phyloP scores from a whole-genome alignment of 2,329 filamentous ascomycete genomes.

The Ceratocystis papillata region DNA sequence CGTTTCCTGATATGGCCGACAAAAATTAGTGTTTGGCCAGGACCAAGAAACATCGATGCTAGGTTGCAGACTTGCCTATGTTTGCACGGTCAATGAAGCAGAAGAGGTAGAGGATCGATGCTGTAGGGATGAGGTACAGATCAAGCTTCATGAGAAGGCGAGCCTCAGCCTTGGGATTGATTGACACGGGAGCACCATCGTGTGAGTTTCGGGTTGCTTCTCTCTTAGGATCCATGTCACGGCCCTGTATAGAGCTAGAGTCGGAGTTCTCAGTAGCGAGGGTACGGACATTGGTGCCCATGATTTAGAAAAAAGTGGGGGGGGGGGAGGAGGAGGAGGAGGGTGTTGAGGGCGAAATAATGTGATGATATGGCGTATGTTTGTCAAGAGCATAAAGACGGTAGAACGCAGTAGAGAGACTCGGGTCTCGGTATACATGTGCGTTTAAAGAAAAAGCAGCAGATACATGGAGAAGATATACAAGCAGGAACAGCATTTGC shows the following conservation, averaged over 20 bases:
- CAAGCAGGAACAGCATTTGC: not conserved
- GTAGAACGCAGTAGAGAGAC: too few relatives aligned
- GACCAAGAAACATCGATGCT: too few relatives aligned
- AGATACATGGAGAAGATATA: not conserved
- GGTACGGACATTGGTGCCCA: too few relatives aligned
- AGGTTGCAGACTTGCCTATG: slow-evolving; percentile 42
- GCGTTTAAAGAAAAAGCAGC: not conserved
- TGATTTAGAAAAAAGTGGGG: too few relatives aligned
- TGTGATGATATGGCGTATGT: too few relatives aligned
- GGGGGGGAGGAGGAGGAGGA: too few relatives aligned
- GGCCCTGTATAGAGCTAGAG: not conserved
- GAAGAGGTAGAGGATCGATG: slow-evolving; percentile 57
- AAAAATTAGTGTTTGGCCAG: not conserved
- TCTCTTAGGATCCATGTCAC: not conserved
- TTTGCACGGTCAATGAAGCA: slow-evolving; percentile 68
- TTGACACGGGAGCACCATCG: slow-evolving; percentile 34
- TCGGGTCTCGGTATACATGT: too few relatives aligned
- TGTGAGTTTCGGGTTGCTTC: not conserved
- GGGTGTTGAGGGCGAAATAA: too few relatives aligned
- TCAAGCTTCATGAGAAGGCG: slow-evolving; percentile 55
- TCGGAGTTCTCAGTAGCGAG: not conserved
- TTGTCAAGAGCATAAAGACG: too few relatives aligned
- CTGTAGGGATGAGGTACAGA: slow-evolving; percentile 53
- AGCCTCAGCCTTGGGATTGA: slow-evolving; percentile 47
- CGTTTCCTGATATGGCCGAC: slow-evolving; percentile 44